A percentile compares a stretch with the other conserved stretches of the same genome.
These are phyloP conservation scores for Cordyceps farinosa DNA, from an alignment of 2,329 filamentous ascomycete species.

Conservation along the genomic window DNA sequence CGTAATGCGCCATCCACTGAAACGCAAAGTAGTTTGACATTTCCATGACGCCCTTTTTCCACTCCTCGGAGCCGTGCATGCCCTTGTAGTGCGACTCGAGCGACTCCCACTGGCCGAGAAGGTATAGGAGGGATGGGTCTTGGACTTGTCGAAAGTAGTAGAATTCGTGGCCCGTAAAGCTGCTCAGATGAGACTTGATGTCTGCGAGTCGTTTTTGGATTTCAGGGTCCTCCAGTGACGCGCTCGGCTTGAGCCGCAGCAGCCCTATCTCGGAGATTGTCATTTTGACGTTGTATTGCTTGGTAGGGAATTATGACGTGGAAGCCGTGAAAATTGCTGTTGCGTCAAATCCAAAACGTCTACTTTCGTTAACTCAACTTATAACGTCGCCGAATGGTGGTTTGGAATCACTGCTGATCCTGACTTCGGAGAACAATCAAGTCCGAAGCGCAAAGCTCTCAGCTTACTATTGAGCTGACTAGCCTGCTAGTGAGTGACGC, in stretches of 20 bases:
- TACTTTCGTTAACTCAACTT: background rate
- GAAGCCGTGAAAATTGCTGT: background rate
- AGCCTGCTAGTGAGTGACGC: background rate
- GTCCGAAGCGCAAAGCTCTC: background rate
- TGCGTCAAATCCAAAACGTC: background rate
- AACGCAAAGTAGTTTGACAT: background rate
- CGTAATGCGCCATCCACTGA: background rate
- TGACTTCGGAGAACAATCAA: background rate
- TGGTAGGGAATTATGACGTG: too few relatives aligned
- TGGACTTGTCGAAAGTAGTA: background rate
- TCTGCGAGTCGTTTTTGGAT: background rate
- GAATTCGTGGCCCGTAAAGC: background rate
- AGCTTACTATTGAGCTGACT: background rate
- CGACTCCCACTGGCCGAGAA: slow-evolving; percentile 5
- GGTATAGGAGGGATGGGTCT: background rate
- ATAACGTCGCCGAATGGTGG: background rate
- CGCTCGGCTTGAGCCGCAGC: background rate
- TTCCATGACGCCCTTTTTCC: background rate
- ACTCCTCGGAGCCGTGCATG: slow-evolving; percentile 1
- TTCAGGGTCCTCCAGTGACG: background rate
- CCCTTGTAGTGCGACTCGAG: background rate
- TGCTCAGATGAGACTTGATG: background rate
- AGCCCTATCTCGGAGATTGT: background rate
- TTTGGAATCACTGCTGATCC: background rate
- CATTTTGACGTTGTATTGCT: background rate